phyloP scores from a whole-genome alignment of 2,329 filamentous ascomycete species.

The Xylaria sp. region DNA sequence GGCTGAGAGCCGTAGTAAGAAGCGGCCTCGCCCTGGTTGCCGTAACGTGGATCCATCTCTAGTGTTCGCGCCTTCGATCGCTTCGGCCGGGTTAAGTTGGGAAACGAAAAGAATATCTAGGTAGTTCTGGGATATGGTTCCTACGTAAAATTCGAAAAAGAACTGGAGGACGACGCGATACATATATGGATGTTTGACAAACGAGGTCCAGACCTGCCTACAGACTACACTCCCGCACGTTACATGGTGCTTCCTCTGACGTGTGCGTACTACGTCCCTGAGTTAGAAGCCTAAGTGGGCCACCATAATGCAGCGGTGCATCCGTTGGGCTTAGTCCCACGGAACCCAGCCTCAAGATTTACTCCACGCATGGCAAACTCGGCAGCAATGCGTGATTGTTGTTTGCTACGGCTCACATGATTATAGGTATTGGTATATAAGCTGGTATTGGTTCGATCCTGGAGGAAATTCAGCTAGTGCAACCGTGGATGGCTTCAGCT shows the following conservation, averaged over 20 bases:
- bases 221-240: slow-evolving; percentile 4
- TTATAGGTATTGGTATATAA: too few species aligned
- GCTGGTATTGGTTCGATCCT: too few species aligned
- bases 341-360: neutral
- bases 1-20: slow-evolving; percentile 20
- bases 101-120: neutral
- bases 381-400: too few species aligned
- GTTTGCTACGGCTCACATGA: too few species aligned
- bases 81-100: neutral
- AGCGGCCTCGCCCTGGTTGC: slow-evolving; percentile 15
- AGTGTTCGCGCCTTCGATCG: neutral
- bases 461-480: too few species aligned
- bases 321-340: slow-evolving; percentile 6
- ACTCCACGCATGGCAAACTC: neutral
- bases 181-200: slow-evolving; percentile 7
- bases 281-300: slow-evolving; percentile 9
- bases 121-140: neutral
- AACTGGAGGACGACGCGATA: neutral
- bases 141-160: neutral
- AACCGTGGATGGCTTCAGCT: neutral
- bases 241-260: slow-evolving; percentile 14
- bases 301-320: neutral
- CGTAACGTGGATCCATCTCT: slow-evolving; percentile 18
- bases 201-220: neutral
- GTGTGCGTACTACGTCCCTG: slow-evolving; percentile 14